phyloP scores from a whole-genome alignment of 148 eudicot species.

The Silene latifolia region DNA sequence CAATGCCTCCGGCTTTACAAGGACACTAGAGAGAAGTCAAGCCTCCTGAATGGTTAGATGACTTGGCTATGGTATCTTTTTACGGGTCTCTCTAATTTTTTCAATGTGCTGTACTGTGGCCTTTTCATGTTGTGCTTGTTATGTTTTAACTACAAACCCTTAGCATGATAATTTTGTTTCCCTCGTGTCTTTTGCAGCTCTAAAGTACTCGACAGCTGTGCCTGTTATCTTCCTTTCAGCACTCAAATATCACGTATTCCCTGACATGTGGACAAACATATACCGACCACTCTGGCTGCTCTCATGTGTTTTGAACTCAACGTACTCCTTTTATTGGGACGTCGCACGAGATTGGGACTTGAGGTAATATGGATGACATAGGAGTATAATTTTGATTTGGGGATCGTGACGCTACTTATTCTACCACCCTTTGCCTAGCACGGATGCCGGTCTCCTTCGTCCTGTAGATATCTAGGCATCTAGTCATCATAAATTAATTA shows the following conservation, averaged over 20 bases:
- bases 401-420: background rate
- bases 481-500: no score
- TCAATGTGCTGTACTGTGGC: background rate
- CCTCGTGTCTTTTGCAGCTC: conserved; percentile 54
- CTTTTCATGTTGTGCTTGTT: background rate
- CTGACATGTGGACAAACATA: conserved; percentile 75
- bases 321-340: conserved; percentile 98
- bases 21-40: conserved; percentile 84
- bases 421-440: background rate
- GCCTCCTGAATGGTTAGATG: conserved; percentile 69
- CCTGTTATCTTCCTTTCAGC: conserved; percentile 97
- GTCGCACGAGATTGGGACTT: conserved; percentile 95
- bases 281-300: conserved; percentile 91
- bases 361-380: conserved; percentile 49
- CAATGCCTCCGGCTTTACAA: conserved; percentile 94
- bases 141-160: background rate
- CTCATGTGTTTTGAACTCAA: conserved; percentile 77
- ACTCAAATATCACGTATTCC: conserved; percentile 86
- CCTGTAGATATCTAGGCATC: no score
- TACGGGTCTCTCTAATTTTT: background rate
- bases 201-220: conserved; percentile 94
- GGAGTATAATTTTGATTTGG: background rate
- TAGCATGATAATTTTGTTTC: conserved; percentile 17
- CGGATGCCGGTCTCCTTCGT: background rate
- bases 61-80: background rate